A percentile compares a stretch with the other conserved stretches of the same genome.
phyloP scores from a whole-genome alignment of 2,329 filamentous ascomycete genomes.

The Chalaropsis thielavioides region DNA sequence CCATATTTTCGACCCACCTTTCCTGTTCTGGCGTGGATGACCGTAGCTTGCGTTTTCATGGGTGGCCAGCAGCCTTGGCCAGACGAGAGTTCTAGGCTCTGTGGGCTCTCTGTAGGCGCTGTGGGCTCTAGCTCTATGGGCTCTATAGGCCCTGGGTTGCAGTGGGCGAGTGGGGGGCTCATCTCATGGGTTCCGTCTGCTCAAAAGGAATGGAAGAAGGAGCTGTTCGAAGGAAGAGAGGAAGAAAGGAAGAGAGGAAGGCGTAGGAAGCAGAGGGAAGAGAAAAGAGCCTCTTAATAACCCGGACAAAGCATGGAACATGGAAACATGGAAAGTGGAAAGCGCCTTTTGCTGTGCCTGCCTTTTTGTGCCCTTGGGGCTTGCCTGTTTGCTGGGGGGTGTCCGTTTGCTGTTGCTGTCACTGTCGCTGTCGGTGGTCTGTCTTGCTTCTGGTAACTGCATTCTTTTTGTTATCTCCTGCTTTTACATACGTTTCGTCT shows the following conservation, averaged over 20 bases:
- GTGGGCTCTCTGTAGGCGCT: neutral
- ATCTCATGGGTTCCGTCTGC: neutral
- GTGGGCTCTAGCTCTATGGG: neutral
- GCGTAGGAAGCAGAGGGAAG: neutral
- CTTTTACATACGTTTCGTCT: neutral
- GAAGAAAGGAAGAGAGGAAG: neutral
- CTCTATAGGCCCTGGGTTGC: neutral
- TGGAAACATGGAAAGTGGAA: neutral
- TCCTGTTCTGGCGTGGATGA: neutral
- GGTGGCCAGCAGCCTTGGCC: neutral
- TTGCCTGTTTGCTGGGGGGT: too few species aligned
- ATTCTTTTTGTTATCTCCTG: neutral
- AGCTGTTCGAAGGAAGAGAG: neutral
- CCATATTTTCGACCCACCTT: neutral
- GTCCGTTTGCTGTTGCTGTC: neutral
- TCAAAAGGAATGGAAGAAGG: neutral
- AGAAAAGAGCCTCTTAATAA: slow-evolving; percentile 5
- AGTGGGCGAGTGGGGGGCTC: neutral
- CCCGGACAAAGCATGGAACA: neutral
- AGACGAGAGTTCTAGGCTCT: neutral
- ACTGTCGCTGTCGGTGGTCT: neutral
- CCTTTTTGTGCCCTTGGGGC: too few species aligned
- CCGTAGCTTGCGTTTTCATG: neutral
- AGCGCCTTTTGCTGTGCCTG: too few species aligned
- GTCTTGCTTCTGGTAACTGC: neutral